Conservation (phyloP, 1,284 basidiomycete species). For the Bjerkandera adusta region DNA sequence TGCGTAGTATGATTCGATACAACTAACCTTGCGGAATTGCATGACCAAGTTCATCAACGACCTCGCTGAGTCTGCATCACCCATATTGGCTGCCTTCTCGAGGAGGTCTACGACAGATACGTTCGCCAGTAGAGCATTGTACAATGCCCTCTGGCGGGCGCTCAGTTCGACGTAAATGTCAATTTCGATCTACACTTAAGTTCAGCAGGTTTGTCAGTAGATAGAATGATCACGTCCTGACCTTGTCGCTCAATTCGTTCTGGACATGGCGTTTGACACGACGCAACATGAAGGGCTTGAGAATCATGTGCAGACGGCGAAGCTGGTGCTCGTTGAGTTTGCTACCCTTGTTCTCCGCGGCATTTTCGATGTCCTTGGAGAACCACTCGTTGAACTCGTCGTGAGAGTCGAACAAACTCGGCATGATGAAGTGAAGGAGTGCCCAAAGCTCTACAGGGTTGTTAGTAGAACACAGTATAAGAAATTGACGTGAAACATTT, state of each 20-base stretch:
- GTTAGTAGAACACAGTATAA: constrained; percentile 12
- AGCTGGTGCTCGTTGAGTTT: constrained; percentile 96
- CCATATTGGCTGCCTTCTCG: constrained; percentile 87
- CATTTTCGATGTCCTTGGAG: constrained; percentile 98
- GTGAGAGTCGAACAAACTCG: constrained; percentile 97
- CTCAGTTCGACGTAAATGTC: constrained; percentile 96
- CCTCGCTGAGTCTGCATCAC: constrained; percentile 87
- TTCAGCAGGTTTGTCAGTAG: not conserved
- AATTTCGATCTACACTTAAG: constrained; percentile 80
- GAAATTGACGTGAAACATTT: constrained; percentile 21
- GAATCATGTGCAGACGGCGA: constrained; percentile 95
- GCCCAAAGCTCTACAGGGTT: constrained; percentile 90
- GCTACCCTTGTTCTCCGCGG: constrained; percentile 87
- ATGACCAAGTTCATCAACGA: constrained; percentile 99
- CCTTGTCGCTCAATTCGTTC: constrained; percentile 99
- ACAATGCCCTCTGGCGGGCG: constrained; percentile 91
- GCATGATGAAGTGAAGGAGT: constrained; percentile 99
- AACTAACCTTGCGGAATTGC: constrained; percentile 93
- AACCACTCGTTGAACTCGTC: constrained; percentile 99
- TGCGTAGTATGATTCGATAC: not conserved
- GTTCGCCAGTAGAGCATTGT: constrained; percentile 87
- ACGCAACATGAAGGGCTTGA: constrained; percentile 99
- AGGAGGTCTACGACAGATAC: constrained; percentile 95
- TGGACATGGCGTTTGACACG: constrained; percentile 98
- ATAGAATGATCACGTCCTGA: constrained; percentile 27